phyloP scores from a whole-genome alignment of 306 rosid genomes.

The Mimosa pudica region DNA sequence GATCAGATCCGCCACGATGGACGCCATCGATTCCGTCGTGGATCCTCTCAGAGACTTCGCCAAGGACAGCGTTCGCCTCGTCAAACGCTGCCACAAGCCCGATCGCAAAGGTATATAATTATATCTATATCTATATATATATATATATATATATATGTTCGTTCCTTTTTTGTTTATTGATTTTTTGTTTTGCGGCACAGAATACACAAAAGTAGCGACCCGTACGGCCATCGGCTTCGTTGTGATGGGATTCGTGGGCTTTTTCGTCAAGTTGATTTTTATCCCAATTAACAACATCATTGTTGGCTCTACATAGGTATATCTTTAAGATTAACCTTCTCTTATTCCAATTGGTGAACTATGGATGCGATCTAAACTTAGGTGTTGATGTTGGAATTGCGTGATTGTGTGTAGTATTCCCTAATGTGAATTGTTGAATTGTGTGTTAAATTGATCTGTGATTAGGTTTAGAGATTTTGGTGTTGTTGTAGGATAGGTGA shows the following conservation, averaged over 20 bases:
- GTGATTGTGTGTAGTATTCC: neutral
- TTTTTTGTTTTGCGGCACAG: neutral
- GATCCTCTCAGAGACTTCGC: slow-evolving; percentile 22
- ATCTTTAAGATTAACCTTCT: neutral
- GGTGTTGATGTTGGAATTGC: neutral
- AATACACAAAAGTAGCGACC: slow-evolving; percentile 9
- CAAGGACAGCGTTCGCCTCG: slow-evolving; percentile 9
- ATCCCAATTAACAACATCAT: slow-evolving; percentile 21
- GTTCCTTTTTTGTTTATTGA: neutral
- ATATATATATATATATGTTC: neutral
- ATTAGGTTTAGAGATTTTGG: neutral
- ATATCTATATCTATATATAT: neutral
- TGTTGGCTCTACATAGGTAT: slow-evolving; percentile 22
- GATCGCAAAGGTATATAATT: slow-evolving; percentile 10
- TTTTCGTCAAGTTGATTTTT: slow-evolving; percentile 27
- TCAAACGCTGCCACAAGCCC: slow-evolving; percentile 21
- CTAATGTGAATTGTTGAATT: neutral
- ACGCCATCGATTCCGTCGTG: slow-evolving; percentile 15
- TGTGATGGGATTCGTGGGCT: slow-evolving; percentile 22
- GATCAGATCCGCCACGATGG: neutral
- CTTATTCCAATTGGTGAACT: neutral
- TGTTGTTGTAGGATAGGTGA: neutral
- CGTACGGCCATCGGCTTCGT: slow-evolving; percentile 26
- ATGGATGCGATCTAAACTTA: neutral
- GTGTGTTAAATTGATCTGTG: neutral